A percentile compares a stretch with the other conserved stretches of the same genome.
These are phyloP conservation scores for Yamagishiella unicocca DNA, from an alignment of 139 green algal genomes.

Conservation along the genomic window DNA sequence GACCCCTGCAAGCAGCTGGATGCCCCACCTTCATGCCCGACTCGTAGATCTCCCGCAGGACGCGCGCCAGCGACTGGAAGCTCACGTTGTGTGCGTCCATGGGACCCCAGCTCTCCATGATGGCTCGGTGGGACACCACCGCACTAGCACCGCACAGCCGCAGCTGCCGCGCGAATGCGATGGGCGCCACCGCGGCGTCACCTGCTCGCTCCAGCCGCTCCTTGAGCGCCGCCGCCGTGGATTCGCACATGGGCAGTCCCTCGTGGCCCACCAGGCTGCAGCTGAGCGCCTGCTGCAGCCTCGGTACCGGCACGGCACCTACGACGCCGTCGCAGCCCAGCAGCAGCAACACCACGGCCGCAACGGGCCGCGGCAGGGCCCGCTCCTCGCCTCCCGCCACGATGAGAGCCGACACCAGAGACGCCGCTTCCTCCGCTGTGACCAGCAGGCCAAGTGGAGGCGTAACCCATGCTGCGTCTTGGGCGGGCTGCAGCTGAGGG, in stretches of 20 bases:
- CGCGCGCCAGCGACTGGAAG: not conserved
- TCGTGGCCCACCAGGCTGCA: not conserved
- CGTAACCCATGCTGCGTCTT: no score
- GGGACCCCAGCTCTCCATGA: not conserved
- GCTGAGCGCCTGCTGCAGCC: not conserved
- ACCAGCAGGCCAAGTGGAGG: not conserved
- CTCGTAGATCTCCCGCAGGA: not conserved
- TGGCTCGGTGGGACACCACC: not conserved
- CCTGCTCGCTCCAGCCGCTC: not conserved
- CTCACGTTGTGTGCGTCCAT: not conserved
- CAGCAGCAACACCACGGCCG: conserved; percentile 9
- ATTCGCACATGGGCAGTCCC: not conserved
- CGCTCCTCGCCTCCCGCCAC: not conserved
- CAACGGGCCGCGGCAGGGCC: not conserved
- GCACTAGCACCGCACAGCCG: not conserved
- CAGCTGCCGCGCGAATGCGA: not conserved
- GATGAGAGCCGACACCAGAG: not conserved
- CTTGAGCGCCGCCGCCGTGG: not conserved
- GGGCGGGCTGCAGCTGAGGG: not conserved
- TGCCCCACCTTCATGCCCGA: not conserved
- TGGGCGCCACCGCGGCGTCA: not conserved
- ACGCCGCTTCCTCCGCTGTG: not conserved
- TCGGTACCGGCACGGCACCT: not conserved
- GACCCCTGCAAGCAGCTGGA: not conserved
- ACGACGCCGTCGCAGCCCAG: not conserved